phyloP scores from a whole-genome alignment of 129 eudicot species.

The Flaveria sonorensis region DNA sequence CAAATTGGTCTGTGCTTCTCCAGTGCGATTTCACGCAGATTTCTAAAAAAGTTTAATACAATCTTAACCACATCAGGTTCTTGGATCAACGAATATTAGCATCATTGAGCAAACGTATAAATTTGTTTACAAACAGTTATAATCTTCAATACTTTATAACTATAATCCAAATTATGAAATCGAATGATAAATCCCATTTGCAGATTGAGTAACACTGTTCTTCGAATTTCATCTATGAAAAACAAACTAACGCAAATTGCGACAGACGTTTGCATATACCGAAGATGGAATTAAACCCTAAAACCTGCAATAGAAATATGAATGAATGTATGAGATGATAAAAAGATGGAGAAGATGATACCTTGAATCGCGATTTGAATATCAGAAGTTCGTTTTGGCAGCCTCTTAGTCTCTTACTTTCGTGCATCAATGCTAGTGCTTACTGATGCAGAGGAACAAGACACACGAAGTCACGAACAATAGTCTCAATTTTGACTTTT shows the following conservation, averaged over 20 bases:
- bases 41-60: too few relatives aligned
- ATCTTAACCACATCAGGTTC: too few relatives aligned
- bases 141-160: too few relatives aligned
- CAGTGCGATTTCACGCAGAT: too few relatives aligned
- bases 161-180: too few relatives aligned
- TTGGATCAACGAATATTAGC: too few relatives aligned
- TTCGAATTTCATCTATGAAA: background rate
- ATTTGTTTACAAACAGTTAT: too few relatives aligned
- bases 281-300: constrained; percentile 24
- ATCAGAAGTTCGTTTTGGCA: constrained; percentile 12
- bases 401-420: constrained; percentile 6
- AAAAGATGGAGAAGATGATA: constrained; percentile 21
- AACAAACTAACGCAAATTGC: background rate
- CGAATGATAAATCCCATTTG: background rate
- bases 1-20: background rate
- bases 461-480: background rate
- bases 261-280: background rate
- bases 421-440: constrained; percentile 10
- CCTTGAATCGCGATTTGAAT: constrained; percentile 15
- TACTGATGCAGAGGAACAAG: constrained; percentile 1
- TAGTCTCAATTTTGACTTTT: constrained; percentile 18
- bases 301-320: background rate
- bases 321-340: background rate
- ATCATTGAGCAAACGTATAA: too few relatives aligned
- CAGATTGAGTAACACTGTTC: background rate